Conservation (phyloP, 768 basidiomycete species). For the Cubamyces sp. region DNA sequence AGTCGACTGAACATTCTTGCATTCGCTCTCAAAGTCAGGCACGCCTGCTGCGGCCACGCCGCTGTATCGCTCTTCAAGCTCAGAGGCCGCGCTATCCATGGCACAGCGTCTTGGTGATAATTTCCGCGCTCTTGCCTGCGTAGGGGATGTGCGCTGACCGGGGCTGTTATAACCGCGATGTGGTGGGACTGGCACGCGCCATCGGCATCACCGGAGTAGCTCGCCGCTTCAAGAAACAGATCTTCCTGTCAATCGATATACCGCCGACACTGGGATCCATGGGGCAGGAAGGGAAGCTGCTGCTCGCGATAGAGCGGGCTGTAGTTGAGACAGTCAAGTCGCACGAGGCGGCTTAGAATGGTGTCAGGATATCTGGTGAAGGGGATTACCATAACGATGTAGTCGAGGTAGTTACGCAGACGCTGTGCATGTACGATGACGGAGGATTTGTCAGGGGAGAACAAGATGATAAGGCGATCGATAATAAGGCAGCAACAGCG, state of each 20-base stretch:
- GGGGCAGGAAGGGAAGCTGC: constrained; percentile 51
- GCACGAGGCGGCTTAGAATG: constrained; percentile 25
- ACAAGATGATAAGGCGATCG: background rate
- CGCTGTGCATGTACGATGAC: no score
- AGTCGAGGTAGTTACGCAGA: no score
- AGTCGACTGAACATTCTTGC: constrained; percentile 17
- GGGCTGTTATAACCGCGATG: constrained; percentile 15
- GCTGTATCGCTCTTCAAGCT: constrained; percentile 62
- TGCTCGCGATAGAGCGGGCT: constrained; percentile 64
- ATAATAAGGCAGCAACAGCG: background rate
- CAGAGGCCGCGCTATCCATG: constrained; percentile 73
- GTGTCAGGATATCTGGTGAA: background rate
- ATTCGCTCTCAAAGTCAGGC: constrained; percentile 17
- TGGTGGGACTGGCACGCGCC: constrained; percentile 9
- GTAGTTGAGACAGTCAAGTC: constrained; percentile 51
- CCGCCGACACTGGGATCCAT: constrained; percentile 42
- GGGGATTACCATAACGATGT: background rate
- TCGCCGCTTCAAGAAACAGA: constrained; percentile 62
- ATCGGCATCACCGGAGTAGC: constrained; percentile 45
- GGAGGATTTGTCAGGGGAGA: no score
- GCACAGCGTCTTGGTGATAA: constrained; percentile 77
- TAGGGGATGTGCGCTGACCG: constrained; percentile 22
- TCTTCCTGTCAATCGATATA: constrained; percentile 75
- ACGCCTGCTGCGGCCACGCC: constrained; percentile 56
- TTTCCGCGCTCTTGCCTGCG: constrained; percentile 17